Evolutionary conservation across 441 rosid species (phyloP).

Genomic region (Gossypium trilobum): DNA sequence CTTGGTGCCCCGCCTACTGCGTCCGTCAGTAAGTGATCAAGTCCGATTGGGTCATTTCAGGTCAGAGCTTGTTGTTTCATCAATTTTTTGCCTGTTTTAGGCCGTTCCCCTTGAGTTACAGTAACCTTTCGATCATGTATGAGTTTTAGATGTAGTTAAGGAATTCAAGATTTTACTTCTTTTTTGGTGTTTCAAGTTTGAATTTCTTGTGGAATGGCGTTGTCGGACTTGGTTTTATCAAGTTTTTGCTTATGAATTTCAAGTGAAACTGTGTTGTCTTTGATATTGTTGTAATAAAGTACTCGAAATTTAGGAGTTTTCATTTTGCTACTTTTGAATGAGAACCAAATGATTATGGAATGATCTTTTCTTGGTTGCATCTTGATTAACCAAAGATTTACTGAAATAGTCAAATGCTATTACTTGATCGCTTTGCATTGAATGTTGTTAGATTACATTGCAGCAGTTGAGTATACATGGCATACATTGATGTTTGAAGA

Average conservation of each 20-base stretch:
- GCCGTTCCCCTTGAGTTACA: constrained; percentile 27
- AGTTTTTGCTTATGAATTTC: background rate
- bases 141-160: constrained; percentile 26
- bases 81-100: constrained; percentile 17
- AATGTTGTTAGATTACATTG: background rate
- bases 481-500: background rate
- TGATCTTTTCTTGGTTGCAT: background rate
- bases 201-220: background rate
- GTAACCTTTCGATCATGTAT: too few relatives aligned
- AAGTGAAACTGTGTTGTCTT: background rate
- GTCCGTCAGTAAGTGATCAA: constrained; percentile 20
- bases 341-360: background rate
- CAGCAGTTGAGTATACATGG: background rate
- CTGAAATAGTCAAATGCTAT: background rate
- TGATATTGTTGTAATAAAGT: background rate
- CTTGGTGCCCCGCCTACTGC: constrained; percentile 50
- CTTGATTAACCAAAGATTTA: background rate
- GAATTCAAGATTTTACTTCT: background rate
- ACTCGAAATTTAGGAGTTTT: background rate
- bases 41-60: background rate
- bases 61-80: constrained; percentile 1
- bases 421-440: background rate
- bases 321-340: background rate
- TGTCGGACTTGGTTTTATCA: background rate
- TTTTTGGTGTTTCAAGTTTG: background rate